These are phyloP conservation scores for Brasilioporus rufonigricans DNA, from an alignment of 768 basidiomycete genomes.

Conservation along the genomic window DNA sequence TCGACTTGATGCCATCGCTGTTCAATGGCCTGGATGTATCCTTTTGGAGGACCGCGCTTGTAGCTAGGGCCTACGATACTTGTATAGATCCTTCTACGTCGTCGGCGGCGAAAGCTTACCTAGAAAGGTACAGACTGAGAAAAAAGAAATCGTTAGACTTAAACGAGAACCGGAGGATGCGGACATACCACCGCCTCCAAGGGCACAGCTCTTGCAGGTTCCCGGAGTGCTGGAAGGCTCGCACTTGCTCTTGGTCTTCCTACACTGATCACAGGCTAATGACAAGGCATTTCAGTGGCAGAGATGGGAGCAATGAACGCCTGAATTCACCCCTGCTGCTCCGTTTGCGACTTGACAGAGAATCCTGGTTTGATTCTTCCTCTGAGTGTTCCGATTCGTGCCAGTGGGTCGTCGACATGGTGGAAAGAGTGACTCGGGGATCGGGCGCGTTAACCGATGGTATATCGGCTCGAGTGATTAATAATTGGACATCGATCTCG, in stretches of 20 bases:
- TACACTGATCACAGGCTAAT: slow-evolving; percentile 82
- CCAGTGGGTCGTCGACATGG: slow-evolving; percentile 40
- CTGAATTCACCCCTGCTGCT: slow-evolving; percentile 57
- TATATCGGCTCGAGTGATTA: slow-evolving; percentile 3
- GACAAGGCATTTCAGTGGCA: slow-evolving; percentile 13
- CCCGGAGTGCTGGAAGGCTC: slow-evolving; percentile 52
- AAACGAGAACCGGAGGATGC: background rate
- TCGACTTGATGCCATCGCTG: slow-evolving; percentile 91
- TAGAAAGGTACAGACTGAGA: slow-evolving; percentile 64
- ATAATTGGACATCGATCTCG: slow-evolving; percentile 6
- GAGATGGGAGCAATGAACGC: slow-evolving; percentile 1
- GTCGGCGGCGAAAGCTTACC: slow-evolving; percentile 34
- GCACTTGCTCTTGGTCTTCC: slow-evolving; percentile 87
- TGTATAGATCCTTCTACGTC: background rate
- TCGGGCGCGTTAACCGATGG: slow-evolving; percentile 1
- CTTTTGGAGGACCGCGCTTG: slow-evolving; percentile 83
- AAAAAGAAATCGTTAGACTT: slow-evolving; percentile 18
- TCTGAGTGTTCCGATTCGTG: slow-evolving; percentile 62
- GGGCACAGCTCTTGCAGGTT: slow-evolving; percentile 62
- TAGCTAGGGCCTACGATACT: slow-evolving; percentile 61
- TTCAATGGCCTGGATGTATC: slow-evolving; percentile 92
- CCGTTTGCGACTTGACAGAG: slow-evolving; percentile 49
- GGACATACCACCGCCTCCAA: slow-evolving; percentile 51
- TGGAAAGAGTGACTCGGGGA: background rate
- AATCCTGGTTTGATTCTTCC: slow-evolving; percentile 46